Conservation (phyloP, 2,329 filamentous ascomycete genomes). For the Arthrobotrys conoides region DNA sequence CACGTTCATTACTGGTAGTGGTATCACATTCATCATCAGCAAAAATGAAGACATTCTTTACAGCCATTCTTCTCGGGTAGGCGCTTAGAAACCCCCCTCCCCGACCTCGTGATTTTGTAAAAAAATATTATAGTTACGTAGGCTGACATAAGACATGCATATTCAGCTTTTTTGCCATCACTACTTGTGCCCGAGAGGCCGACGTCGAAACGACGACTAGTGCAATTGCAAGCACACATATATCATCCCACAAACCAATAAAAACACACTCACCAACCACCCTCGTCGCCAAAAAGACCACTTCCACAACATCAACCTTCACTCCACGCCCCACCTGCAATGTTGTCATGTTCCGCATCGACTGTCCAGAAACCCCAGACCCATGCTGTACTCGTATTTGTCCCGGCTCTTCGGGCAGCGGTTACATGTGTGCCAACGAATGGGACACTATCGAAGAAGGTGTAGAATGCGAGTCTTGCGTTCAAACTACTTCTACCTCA, state of each 20-base stretch:
- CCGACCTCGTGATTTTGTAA: constrained; percentile 1
- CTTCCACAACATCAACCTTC: background rate
- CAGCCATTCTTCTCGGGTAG: constrained; percentile 32
- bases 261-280: constrained; percentile 2
- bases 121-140: background rate
- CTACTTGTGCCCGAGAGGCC: background rate
- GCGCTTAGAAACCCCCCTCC: constrained; percentile 9
- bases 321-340: constrained; percentile 22
- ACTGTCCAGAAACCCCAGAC: constrained; percentile 29
- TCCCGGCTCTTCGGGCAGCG: background rate
- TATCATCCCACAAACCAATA: background rate
- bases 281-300: constrained; percentile 18
- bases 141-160: background rate
- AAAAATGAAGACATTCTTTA: constrained; percentile 45
- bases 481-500: background rate
- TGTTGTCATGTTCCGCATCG: constrained; percentile 25
- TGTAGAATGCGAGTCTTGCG: constrained; percentile 19
- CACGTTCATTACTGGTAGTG: constrained; percentile 16
- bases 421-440: constrained; percentile 10
- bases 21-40: constrained; percentile 5
- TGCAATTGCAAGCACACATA: no score
- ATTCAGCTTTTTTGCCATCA: constrained; percentile 22
- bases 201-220: background rate
- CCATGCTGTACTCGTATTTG: constrained; percentile 33
- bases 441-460: background rate